Percentiles rank a stretch among this genome's conserved stretches.
Conservation (phyloP, 805 yeast species). For the Starmerella bacillaris region DNA sequence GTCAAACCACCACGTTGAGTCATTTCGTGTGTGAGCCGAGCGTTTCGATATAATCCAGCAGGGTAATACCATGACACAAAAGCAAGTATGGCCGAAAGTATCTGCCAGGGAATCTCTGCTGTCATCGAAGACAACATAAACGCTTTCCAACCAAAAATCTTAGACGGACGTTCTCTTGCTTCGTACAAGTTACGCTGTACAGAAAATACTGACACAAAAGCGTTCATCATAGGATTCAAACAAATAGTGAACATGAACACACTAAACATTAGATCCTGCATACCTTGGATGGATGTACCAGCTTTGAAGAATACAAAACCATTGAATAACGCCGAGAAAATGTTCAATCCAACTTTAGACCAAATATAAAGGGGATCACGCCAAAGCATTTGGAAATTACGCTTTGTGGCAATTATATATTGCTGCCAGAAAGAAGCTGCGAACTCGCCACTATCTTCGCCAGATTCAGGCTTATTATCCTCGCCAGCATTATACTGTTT, state of each 20-base stretch:
- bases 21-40: slow-evolving; percentile 29
- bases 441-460: slow-evolving; percentile 20
- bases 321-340: slow-evolving; percentile 40
- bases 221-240: slow-evolving; percentile 42
- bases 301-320: slow-evolving; percentile 58
- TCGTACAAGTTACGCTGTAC: slow-evolving; percentile 45
- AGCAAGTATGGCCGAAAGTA: slow-evolving; percentile 32
- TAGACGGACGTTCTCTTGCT: slow-evolving; percentile 51
- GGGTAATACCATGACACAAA: slow-evolving; percentile 39
- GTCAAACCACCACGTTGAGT: slow-evolving; percentile 35
- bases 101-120: slow-evolving; percentile 44
- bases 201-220: slow-evolving; percentile 42
- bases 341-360: slow-evolving; percentile 37
- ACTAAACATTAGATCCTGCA: slow-evolving; percentile 43
- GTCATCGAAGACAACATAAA: slow-evolving; percentile 36
- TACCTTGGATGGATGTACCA: slow-evolving; percentile 33
- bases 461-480: slow-evolving; percentile 12
- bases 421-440: slow-evolving; percentile 35
- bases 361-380: slow-evolving; percentile 45
- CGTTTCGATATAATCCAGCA: slow-evolving; percentile 27
- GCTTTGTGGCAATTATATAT: slow-evolving; percentile 25
- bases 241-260: slow-evolving; percentile 41
- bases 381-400: slow-evolving; percentile 34
- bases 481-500: slow-evolving; percentile 19
- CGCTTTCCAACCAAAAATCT: slow-evolving; percentile 55